Evolutionary conservation across 169 alveolate species (phyloP), one percentile per base, ranked within the genome.

Genomic region (Plasmodium blacklocki): DNA sequence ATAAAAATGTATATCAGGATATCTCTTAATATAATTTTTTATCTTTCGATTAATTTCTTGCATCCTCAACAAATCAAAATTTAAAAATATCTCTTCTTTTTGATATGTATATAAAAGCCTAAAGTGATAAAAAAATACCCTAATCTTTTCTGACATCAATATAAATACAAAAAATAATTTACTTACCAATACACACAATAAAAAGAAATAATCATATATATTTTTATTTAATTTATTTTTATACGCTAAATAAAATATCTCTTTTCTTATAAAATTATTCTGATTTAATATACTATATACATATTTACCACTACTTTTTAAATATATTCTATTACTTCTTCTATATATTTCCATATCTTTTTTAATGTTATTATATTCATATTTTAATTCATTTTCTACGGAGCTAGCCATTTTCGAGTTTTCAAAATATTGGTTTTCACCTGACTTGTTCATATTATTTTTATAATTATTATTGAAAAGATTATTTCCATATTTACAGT

Each of bases 1-100:
- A 72, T 86, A 86, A 62, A 86, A 86, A 60, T 70, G 68, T 47
- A 86, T 86, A 71, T 86, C 92, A 23, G 92, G 92, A 66, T 86
- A 72, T 23, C 23, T 86, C 87, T 54, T 86, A 29, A 86, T 86
- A 56, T 86, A 86, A 54, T 39, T 86, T 66, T 86, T 86, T 60
- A 86, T 86, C 54, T 72, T 86, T 39, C 92, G 45, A 8, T 86
- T 86, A 15, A 49, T 49, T 43, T 86, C 87, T 49, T 86, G 92
- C 92, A 86, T 86, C 47, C 60, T 60, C 50, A 86, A 66, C 59
- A 86, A 62, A 64, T 86, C 92, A 60, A 32, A 86, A 72, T 86
- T 86, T 72, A 86, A 86, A 86, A 86, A 86, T 0, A 86, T 43
- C n/a, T 83, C 70, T 14, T 83, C 66, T 71, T 43, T 19, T 52